Conservation (phyloP, 2,329 filamentous ascomycete genomes). For the Lachnellula subtilissima region DNA sequence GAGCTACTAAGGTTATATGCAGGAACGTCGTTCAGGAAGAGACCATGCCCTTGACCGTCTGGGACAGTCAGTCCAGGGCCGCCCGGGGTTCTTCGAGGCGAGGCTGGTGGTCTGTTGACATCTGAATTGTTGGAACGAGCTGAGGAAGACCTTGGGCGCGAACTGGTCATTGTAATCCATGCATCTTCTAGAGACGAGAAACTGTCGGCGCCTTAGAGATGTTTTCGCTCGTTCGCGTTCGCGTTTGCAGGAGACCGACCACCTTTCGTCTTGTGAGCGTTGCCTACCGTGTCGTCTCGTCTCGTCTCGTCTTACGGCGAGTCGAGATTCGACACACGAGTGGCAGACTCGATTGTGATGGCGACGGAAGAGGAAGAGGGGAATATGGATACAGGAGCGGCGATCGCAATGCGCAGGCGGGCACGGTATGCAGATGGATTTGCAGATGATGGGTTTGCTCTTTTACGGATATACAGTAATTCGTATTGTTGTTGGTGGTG, state of each 20-base stretch:
- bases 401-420: neutral
- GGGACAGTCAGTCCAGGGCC: slow-evolving; percentile 17
- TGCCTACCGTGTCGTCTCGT: neutral
- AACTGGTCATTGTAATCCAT: slow-evolving; percentile 27
- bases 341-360: neutral
- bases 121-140: slow-evolving; percentile 30
- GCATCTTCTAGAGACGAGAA: slow-evolving; percentile 20
- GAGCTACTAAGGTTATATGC: slow-evolving; percentile 26
- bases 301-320: neutral
- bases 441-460: neutral
- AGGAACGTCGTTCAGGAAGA: slow-evolving; percentile 31
- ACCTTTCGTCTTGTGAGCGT: neutral
- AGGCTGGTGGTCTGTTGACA: slow-evolving; percentile 17
- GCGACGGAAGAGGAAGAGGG: too few relatives aligned
- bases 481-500: too few relatives aligned
- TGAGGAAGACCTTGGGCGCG: slow-evolving; percentile 31
- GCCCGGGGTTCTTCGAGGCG: slow-evolving; percentile 17
- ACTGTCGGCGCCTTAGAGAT: neutral
- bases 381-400: too few relatives aligned
- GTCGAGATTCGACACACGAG: neutral
- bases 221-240: neutral
- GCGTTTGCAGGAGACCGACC: neutral
- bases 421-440: neutral
- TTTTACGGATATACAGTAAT: neutral
- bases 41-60: slow-evolving; percentile 9